A percentile compares a stretch with the other conserved stretches of the same genome.
Evolutionary conservation across 2,329 filamentous ascomycete genomes (phyloP).

Genomic region (Xylaria sp.): DNA sequence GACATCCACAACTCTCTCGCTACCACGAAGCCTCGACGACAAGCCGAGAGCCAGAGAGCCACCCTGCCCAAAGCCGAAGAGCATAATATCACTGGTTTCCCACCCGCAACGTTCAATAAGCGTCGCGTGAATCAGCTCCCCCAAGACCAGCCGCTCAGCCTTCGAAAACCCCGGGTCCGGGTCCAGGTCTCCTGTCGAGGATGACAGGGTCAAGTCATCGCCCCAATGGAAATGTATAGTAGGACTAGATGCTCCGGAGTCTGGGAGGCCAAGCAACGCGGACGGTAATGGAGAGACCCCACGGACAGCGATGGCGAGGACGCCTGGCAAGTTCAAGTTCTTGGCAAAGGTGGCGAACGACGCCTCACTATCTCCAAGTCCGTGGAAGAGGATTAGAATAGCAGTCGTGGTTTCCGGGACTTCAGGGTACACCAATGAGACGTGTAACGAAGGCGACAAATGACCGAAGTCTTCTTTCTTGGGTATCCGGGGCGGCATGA

Average conservation of each 20-base stretch:
- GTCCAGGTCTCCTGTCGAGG: slow-evolving; percentile 56
- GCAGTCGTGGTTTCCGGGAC: slow-evolving; percentile 68
- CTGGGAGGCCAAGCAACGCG: slow-evolving; percentile 56
- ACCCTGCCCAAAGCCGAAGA: slow-evolving; percentile 71
- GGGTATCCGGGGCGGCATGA: slow-evolving; percentile 53
- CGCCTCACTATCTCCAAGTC: slow-evolving; percentile 74
- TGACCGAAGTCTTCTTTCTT: slow-evolving; percentile 52
- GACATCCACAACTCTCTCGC: slow-evolving; percentile 40
- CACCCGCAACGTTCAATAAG: slow-evolving; percentile 63
- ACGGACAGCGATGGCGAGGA: slow-evolving; percentile 73
- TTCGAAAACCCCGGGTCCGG: slow-evolving; percentile 63
- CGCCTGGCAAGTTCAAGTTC: slow-evolving; percentile 74
- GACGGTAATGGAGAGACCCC: slow-evolving; percentile 72
- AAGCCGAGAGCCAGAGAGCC: slow-evolving; percentile 63
- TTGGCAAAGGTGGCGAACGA: slow-evolving; percentile 71
- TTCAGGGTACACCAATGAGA: slow-evolving; percentile 52
- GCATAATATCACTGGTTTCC: slow-evolving; percentile 59
- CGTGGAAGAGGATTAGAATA: slow-evolving; percentile 80
- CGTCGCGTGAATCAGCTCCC: slow-evolving; percentile 53
- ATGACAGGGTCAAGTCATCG: slow-evolving; percentile 62
- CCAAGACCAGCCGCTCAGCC: slow-evolving; percentile 50
- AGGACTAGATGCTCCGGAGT: slow-evolving; percentile 25
- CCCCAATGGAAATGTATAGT: slow-evolving; percentile 63
- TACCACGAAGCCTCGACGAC: slow-evolving; percentile 48
- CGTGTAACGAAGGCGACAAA: slow-evolving; percentile 45